Evolutionary conservation across 2,329 filamentous ascomycete genomes (phyloP).

Genomic region (Ophiostoma sp.): DNA sequence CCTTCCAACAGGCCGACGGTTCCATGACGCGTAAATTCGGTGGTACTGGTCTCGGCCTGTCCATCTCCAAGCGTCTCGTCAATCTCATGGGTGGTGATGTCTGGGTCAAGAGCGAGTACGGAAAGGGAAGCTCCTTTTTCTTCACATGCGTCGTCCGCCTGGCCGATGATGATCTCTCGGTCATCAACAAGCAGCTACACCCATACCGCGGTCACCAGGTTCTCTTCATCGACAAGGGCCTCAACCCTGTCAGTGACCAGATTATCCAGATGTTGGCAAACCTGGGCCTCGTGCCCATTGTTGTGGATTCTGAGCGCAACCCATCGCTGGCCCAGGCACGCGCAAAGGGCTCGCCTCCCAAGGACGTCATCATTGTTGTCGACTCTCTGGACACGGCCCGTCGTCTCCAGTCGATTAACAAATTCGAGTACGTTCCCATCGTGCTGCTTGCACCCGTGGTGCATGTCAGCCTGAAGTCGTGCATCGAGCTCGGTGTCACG

Average conservation of each 20-base stretch:
- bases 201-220: conserved; percentile 93
- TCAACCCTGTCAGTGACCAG: conserved; percentile 68
- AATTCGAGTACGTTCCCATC: conserved; percentile 96
- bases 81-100: conserved; percentile 95
- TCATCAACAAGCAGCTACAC: conserved; percentile 75
- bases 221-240: conserved; percentile 87
- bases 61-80: conserved; percentile 90
- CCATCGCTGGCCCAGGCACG: conserved; percentile 50
- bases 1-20: conserved; percentile 96
- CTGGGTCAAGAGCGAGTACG: conserved; percentile 90
- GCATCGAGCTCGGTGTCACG: conserved; percentile 91
- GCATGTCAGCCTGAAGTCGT: conserved; percentile 86
- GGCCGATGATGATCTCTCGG: conserved; percentile 69
- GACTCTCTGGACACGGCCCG: conserved; percentile 91
- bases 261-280: conserved; percentile 72
- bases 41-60: conserved; percentile 86
- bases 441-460: conserved; percentile 85
- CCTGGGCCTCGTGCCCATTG: conserved; percentile 73
- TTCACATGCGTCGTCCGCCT: conserved; percentile 91
- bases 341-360: conserved; percentile 58
- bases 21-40: conserved; percentile 95
- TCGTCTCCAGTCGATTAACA: conserved; percentile 75
- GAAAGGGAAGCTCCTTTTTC: conserved; percentile 88
- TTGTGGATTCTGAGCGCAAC: conserved; percentile 74
- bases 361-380: conserved; percentile 94